phyloP scores from a whole-genome alignment of 805 yeast species.

The Scheffersomyces lignosus region DNA sequence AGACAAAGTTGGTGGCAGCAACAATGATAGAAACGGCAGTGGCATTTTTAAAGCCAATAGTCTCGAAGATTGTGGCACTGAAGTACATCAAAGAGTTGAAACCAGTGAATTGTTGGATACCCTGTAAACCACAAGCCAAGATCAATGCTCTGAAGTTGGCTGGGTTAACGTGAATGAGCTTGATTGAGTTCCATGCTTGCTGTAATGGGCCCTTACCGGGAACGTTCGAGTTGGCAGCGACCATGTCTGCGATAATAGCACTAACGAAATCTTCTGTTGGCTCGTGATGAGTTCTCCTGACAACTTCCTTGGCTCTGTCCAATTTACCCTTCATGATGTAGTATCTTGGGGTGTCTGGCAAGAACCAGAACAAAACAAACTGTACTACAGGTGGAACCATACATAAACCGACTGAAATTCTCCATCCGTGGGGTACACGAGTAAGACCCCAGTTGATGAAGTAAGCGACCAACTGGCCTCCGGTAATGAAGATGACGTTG shows the following conservation, averaged over 20 bases:
- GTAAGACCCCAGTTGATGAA: constrained; percentile 88
- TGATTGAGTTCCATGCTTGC: constrained; percentile 60
- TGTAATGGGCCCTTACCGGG: constrained; percentile 42
- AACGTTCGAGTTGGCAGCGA: constrained; percentile 42
- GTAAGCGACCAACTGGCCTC: constrained; percentile 93
- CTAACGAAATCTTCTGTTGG: constrained; percentile 66
- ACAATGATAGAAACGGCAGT: constrained; percentile 94
- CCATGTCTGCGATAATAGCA: constrained; percentile 66
- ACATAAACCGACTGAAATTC: constrained; percentile 86
- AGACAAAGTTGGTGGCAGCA: constrained; percentile 91
- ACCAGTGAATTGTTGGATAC: constrained; percentile 95
- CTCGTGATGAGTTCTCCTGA: constrained; percentile 60
- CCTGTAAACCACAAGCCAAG: constrained; percentile 91
- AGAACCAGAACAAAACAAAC: constrained; percentile 70
- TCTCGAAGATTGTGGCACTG: constrained; percentile 86
- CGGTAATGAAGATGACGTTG: constrained; percentile 87
- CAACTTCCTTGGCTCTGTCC: constrained; percentile 66
- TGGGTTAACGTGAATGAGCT: constrained; percentile 62
- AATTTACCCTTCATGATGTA: constrained; percentile 69
- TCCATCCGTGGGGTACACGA: constrained; percentile 81
- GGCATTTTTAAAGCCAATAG: constrained; percentile 84
- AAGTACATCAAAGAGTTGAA: constrained; percentile 96
- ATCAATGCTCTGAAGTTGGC: constrained; percentile 87
- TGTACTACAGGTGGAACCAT: constrained; percentile 85
- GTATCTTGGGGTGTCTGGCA: constrained; percentile 95